A percentile compares a stretch with the other conserved stretches of the same genome.
Conservation (phyloP, 2,329 filamentous ascomycete genomes). For the Calonectria henricotiae region DNA sequence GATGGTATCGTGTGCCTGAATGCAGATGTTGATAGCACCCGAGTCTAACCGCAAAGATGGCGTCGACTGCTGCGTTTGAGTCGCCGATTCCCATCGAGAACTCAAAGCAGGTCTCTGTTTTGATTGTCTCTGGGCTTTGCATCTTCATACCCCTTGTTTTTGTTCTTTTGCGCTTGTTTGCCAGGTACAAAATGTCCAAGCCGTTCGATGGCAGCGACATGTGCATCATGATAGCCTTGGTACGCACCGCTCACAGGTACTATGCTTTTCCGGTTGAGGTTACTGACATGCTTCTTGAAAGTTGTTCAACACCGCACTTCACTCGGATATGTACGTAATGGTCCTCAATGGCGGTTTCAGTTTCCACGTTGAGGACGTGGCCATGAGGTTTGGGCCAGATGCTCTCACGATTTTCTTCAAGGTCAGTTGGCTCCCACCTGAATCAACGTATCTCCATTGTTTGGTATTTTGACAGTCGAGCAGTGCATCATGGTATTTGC, state of each 20-base stretch:
- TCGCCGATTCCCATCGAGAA: slow-evolving; percentile 34
- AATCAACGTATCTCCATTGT: background rate
- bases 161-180: background rate
- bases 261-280: too few relatives aligned
- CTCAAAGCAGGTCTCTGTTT: slow-evolving; percentile 20
- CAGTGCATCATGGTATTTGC: slow-evolving; percentile 16
- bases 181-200: slow-evolving; percentile 7
- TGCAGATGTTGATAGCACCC: background rate
- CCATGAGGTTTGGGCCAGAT: slow-evolving; percentile 2
- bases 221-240: background rate
- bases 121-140: slow-evolving; percentile 19
- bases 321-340: slow-evolving; percentile 7
- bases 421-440: background rate
- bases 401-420: slow-evolving; percentile 6
- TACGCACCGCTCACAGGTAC: background rate
- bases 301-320: background rate
- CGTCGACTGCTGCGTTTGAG: slow-evolving; percentile 17
- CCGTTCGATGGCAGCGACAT: slow-evolving; percentile 7
- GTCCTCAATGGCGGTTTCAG: background rate
- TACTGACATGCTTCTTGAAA: background rate
- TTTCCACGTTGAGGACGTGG: background rate
- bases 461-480: background rate
- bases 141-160: slow-evolving; percentile 23
- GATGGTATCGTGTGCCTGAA: background rate
- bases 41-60: slow-evolving; percentile 13